A percentile compares a stretch with the other conserved stretches of the same genome.
Conservation (phyloP, 1,284 basidiomycete genomes). For the Leccinum cinnamomeum region DNA sequence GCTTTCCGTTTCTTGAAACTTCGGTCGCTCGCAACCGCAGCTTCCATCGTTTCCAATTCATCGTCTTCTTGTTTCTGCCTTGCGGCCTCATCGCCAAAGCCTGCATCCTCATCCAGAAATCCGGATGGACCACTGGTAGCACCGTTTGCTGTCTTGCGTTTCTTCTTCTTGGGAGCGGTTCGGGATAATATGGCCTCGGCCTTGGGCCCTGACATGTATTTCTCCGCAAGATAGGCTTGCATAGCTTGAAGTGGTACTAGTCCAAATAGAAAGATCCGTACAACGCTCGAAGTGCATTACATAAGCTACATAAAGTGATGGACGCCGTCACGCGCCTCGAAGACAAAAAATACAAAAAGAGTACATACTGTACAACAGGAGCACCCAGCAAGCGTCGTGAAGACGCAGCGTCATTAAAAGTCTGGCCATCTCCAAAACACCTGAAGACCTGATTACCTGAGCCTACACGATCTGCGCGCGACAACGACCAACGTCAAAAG, state of each 20-base stretch:
- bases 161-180: constrained; percentile 60
- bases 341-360: too few relatives aligned
- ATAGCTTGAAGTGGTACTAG: constrained; percentile 34
- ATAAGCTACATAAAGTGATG: constrained; percentile 5
- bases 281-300: constrained; percentile 7
- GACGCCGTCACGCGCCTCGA: too few relatives aligned
- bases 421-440: background rate
- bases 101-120: constrained; percentile 69
- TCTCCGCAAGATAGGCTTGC: constrained; percentile 77
- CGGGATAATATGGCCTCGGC: constrained; percentile 91
- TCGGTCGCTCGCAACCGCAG: constrained; percentile 66
- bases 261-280: background rate
- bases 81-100: constrained; percentile 51
- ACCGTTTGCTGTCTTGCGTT: constrained; percentile 55
- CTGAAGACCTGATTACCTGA: background rate
- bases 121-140: constrained; percentile 38
- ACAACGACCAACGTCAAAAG: background rate
- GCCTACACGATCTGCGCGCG: background rate
- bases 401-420: background rate
- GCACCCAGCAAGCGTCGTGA: background rate
- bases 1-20: constrained; percentile 72
- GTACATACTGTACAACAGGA: too few relatives aligned
- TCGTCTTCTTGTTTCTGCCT: constrained; percentile 46
- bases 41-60: constrained; percentile 56
- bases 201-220: constrained; percentile 97